A percentile compares a stretch with the other conserved stretches of the same genome.
Evolutionary conservation across 1,284 basidiomycete genomes (phyloP).

Genomic region (Naganishia sp.): DNA sequence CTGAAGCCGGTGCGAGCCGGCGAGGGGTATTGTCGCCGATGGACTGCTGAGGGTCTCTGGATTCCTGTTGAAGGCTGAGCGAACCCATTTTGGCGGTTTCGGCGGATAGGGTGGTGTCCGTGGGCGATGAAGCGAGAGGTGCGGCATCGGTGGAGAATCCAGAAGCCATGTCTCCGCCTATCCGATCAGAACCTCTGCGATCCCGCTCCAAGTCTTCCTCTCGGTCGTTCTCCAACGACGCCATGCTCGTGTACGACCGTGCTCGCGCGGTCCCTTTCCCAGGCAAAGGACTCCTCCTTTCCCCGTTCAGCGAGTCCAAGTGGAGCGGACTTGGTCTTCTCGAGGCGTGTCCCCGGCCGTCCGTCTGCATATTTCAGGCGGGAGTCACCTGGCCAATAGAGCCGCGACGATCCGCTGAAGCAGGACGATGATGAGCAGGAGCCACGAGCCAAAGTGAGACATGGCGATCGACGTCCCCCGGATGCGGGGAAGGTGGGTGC

Average conservation of each 20-base stretch:
- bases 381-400: too few relatives aligned
- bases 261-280: background rate
- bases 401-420: too few relatives aligned
- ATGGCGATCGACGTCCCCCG: background rate
- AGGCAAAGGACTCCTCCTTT: background rate
- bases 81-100: background rate
- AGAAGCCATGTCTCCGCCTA: background rate
- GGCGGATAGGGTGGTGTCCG: background rate
- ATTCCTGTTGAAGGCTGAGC: background rate
- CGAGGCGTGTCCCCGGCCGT: background rate
- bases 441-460: conserved; percentile 2
- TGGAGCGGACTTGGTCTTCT: conserved; percentile 1
- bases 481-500: too few relatives aligned
- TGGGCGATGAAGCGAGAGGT: background rate
- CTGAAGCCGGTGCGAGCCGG: background rate
- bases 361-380: background rate
- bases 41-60: background rate
- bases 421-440: background rate
- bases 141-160: background rate
- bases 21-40: background rate
- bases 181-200: background rate
- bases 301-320: background rate
- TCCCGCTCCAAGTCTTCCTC: conserved; percentile 7
- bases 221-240: conserved; percentile 16
- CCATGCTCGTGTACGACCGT: conserved; percentile 17